Conservation (phyloP, 768 basidiomycete genomes). For the Boletus sensibilis region DNA sequence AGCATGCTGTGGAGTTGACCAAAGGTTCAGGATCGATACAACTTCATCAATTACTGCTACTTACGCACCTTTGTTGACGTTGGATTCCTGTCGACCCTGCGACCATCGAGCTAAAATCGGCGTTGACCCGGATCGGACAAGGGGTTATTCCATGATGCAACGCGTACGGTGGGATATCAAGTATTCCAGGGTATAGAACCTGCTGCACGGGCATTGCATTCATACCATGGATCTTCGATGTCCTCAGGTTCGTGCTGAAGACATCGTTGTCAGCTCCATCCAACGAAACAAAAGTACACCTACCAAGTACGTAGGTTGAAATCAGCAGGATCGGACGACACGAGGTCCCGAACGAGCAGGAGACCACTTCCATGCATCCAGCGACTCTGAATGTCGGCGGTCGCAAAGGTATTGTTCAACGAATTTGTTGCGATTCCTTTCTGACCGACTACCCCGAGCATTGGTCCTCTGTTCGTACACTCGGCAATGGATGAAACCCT, state of each 20-base stretch:
- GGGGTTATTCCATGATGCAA: not conserved
- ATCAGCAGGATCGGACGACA: slow-evolving; percentile 15
- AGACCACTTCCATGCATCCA: slow-evolving; percentile 4
- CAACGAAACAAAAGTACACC: not conserved
- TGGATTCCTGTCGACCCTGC: not conserved
- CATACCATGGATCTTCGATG: not conserved
- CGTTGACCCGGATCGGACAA: not conserved
- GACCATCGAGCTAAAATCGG: not conserved
- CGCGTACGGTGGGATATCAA: not conserved
- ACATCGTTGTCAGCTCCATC: not conserved
- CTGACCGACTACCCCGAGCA: slow-evolving; percentile 4
- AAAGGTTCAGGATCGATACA: not conserved
- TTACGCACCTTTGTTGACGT: slow-evolving; percentile 16
- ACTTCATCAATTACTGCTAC: not conserved
- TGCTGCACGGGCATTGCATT: not conserved
- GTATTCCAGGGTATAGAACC: slow-evolving; percentile 2
- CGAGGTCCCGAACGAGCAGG: slow-evolving; percentile 14
- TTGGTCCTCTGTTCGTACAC: not conserved
- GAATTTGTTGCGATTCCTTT: slow-evolving; percentile 21
- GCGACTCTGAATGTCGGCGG: slow-evolving; percentile 9
- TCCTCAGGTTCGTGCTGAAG: slow-evolving; percentile 4
- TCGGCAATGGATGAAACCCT: slow-evolving; percentile 6
- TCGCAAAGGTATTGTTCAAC: slow-evolving; percentile 6
- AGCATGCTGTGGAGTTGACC: not conserved
- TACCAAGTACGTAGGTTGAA: slow-evolving; percentile 19